These are phyloP conservation scores for Pholiota molesta DNA, from an alignment of 768 basidiomycete genomes.

Conservation along the genomic window DNA sequence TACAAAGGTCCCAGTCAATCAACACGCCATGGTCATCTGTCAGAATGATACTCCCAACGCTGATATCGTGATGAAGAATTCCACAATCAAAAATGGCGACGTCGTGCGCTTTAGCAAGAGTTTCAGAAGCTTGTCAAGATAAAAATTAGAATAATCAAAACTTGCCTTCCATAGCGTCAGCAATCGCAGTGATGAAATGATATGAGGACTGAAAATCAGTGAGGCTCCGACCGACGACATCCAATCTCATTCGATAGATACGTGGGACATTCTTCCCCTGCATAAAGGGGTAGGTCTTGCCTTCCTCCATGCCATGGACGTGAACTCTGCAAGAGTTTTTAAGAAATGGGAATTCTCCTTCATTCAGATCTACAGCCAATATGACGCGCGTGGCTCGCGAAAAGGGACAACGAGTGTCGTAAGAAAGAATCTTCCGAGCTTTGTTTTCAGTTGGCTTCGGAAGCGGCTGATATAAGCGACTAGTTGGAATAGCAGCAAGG, in stretches of 20 bases:
- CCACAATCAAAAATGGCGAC: not conserved
- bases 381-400: constrained; percentile 25
- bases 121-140: not conserved
- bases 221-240: not conserved
- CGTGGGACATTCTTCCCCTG: too few species aligned
- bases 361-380: not conserved
- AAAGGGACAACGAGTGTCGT: constrained; percentile 19
- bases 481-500: too few species aligned
- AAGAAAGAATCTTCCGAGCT: not conserved
- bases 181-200: constrained; percentile 19
- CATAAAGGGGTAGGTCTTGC: too few species aligned
- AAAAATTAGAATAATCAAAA: too few species aligned
- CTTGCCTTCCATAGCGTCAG: constrained; percentile 21
- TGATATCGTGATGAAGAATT: not conserved
- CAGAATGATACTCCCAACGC: not conserved
- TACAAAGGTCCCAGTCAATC: not conserved
- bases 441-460: too few species aligned
- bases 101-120: not conserved
- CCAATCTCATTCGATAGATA: constrained; percentile 12
- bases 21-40: not conserved
- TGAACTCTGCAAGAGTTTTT: too few species aligned
- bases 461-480: too few species aligned
- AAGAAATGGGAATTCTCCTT: too few species aligned
- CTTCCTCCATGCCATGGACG: too few species aligned
- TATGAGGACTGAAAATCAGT: constrained; percentile 3